Conservation (phyloP, 371 early-diverging fungal genomes). For the Mycotypha africana region DNA sequence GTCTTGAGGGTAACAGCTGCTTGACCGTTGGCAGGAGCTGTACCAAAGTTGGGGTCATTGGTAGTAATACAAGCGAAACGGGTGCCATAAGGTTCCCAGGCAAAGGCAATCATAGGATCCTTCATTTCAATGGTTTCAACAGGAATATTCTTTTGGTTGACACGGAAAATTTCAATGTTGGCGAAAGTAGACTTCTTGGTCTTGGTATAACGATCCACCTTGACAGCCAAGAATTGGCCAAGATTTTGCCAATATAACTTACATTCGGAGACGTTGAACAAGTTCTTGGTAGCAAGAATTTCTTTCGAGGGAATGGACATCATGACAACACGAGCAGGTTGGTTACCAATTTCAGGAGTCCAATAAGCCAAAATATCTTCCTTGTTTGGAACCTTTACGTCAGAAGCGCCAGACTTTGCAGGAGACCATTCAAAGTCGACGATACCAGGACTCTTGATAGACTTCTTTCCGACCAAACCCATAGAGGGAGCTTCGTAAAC, state of each 20-base stretch:
- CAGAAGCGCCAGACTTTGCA: constrained; percentile 30
- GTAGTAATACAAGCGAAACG: constrained; percentile 82
- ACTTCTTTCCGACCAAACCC: constrained; percentile 93
- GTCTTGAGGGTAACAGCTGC: constrained; percentile 62
- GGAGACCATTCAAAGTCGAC: constrained; percentile 93
- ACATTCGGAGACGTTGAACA: constrained; percentile 90
- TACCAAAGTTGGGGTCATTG: constrained; percentile 60
- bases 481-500: constrained; percentile 92
- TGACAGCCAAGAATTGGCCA: constrained; percentile 88
- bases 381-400: constrained; percentile 42
- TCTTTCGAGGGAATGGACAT: constrained; percentile 77
- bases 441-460: constrained; percentile 84
- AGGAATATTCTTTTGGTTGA: constrained; percentile 89
- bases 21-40: constrained; percentile 37
- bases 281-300: constrained; percentile 92
- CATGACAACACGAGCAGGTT: constrained; percentile 94
- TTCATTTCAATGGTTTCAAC: constrained; percentile 92
- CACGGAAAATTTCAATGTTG: constrained; percentile 92
- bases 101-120: constrained; percentile 77
- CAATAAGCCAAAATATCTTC: constrained; percentile 85
- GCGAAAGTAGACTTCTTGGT: constrained; percentile 88
- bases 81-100: constrained; percentile 93
- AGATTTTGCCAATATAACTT: constrained; percentile 89
- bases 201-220: constrained; percentile 88
- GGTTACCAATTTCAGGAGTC: constrained; percentile 93